A percentile compares a stretch with the other conserved stretches of the same genome.
These are phyloP conservation scores for Debaryomyces udenii DNA, from an alignment of 1,139 yeast genomes.

Conservation along the genomic window DNA sequence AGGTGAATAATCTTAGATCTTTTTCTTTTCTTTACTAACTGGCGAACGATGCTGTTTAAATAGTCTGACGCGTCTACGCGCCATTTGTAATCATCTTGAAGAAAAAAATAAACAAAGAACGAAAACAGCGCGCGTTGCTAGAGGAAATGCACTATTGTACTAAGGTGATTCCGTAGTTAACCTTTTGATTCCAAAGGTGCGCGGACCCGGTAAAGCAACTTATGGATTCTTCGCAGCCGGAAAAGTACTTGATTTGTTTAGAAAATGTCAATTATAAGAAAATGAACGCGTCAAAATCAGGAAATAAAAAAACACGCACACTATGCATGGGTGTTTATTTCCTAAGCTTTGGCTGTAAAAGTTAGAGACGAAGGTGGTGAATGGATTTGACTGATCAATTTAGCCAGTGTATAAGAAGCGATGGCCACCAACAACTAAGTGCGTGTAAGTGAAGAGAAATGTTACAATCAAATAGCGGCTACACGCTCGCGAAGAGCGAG, in stretches of 20 bases:
- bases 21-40: not conserved
- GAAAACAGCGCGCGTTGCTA: not conserved
- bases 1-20: constrained; percentile 5
- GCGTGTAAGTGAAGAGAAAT: too few relatives aligned
- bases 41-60: constrained; percentile 10
- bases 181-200: not conserved
- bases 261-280: constrained; percentile 3
- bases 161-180: not conserved
- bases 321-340: too few relatives aligned
- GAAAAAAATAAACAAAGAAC: not conserved
- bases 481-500: too few relatives aligned
- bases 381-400: too few relatives aligned
- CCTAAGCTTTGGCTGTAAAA: too few relatives aligned
- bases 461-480: too few relatives aligned
- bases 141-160: not conserved
- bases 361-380: too few relatives aligned
- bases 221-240: not conserved
- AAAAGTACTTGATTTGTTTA: constrained; percentile 1
- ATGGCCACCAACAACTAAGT: too few relatives aligned
- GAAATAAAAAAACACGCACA: not conserved
- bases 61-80: constrained; percentile 13
- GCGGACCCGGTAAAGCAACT: not conserved
- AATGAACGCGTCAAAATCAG: not conserved
- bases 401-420: too few relatives aligned
- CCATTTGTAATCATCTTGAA: constrained; percentile 4